phyloP scores from a whole-genome alignment of 2,329 filamentous ascomycete species.

The Pseudopithomyces chartarum region DNA sequence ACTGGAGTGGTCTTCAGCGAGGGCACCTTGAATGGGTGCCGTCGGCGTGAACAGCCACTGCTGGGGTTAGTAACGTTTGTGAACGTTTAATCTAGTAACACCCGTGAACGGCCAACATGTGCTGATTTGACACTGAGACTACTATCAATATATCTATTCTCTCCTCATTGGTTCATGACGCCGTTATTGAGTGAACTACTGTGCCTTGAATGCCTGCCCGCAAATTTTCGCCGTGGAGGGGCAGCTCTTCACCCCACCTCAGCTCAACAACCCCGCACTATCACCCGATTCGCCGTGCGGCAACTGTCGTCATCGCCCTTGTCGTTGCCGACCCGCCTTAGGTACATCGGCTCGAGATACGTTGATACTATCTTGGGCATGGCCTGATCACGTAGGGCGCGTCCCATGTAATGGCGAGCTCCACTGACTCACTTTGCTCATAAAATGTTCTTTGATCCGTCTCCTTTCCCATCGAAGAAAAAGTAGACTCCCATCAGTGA shows the following conservation, averaged over 20 bases:
- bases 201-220: neutral
- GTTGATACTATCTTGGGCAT: neutral
- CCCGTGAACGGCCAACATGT: neutral
- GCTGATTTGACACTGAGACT: neutral
- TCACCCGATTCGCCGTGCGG: conserved; percentile 17
- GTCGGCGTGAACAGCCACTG: conserved; percentile 12
- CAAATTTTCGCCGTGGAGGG: conserved; percentile 30
- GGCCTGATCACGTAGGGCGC: neutral
- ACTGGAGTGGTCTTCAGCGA: conserved; percentile 9
- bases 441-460: neutral
- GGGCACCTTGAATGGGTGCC: conserved; percentile 12
- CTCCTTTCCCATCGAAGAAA: neutral
- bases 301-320: conserved; percentile 17
- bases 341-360: neutral
- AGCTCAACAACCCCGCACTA: conserved; percentile 31
- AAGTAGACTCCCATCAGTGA: neutral
- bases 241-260: conserved; percentile 22
- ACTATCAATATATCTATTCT: conserved; percentile 1
- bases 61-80: conserved; percentile 23
- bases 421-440: neutral
- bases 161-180: neutral
- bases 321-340: neutral
- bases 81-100: conserved; percentile 2
- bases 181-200: neutral
- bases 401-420: neutral